Percentiles rank a stretch among this genome's conserved stretches.
Conservation (phyloP, 129 eudicot genomes). For the Flaveria sonorensis region DNA sequence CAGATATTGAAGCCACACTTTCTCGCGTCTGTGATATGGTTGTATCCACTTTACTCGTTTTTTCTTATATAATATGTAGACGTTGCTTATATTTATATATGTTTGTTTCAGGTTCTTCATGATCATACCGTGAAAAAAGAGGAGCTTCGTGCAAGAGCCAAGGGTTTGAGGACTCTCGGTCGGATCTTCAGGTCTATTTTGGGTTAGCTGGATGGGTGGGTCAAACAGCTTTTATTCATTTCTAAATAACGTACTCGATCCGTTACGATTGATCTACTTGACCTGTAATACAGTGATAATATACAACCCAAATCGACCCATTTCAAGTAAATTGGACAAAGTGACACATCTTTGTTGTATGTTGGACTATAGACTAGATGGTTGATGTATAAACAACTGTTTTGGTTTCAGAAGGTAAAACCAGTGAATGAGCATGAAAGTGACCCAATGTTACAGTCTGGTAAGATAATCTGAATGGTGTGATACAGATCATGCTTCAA, state of each 20-base stretch:
- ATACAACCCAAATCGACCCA: background rate
- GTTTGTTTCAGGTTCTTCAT: slow-evolving; percentile 72
- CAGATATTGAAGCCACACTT: slow-evolving; percentile 88
- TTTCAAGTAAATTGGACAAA: background rate
- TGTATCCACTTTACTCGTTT: slow-evolving; percentile 21
- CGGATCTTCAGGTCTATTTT: slow-evolving; percentile 74
- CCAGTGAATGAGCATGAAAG: slow-evolving; percentile 52
- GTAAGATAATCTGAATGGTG: slow-evolving; percentile 53
- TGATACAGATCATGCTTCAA: slow-evolving; percentile 50
- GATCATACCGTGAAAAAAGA: slow-evolving; percentile 75
- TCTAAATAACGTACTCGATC: background rate
- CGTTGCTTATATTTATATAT: slow-evolving; percentile 11
- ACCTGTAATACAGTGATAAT: background rate
- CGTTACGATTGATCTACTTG: background rate
- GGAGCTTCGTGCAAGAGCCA: slow-evolving; percentile 90
- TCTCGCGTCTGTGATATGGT: slow-evolving; percentile 94
- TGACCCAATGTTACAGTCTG: slow-evolving; percentile 47
- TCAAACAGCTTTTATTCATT: background rate
- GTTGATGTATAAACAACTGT: slow-evolving; percentile 20
- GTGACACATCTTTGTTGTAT: background rate
- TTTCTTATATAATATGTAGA: slow-evolving; percentile 7
- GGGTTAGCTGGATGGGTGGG: slow-evolving; percentile 1
- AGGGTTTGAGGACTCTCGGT: slow-evolving; percentile 87
- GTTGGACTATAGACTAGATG: slow-evolving; percentile 12
- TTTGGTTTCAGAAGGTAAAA: slow-evolving; percentile 34